Evolutionary conservation across 495 filamentous ascomycete genomes (phyloP).

Genomic region (Podospora tetraspora): DNA sequence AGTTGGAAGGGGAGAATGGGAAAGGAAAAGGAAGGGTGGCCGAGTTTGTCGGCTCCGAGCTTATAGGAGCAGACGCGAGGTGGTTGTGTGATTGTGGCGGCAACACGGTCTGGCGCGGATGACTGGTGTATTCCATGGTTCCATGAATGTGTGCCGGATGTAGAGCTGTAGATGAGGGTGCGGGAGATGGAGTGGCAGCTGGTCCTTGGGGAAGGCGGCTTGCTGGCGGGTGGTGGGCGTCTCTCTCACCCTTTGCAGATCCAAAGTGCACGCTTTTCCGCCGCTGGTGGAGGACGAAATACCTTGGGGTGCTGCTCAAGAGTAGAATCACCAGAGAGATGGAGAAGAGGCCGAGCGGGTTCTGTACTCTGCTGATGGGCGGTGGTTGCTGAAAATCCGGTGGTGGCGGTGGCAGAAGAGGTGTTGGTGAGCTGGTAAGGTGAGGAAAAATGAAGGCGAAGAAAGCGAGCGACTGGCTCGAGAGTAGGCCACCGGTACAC

Average conservation of each 20-base stretch:
- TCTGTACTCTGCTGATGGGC: neutral
- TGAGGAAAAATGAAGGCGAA: neutral
- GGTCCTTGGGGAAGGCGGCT: neutral
- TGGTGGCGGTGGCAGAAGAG: neutral
- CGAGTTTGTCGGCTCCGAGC: constrained; percentile 8
- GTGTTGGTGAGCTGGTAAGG: neutral
- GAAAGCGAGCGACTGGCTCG: neutral
- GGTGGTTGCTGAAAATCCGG: neutral
- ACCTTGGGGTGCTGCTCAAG: neutral
- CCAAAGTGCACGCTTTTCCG: neutral
- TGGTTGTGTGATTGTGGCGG: constrained; percentile 6
- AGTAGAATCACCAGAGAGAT: neutral
- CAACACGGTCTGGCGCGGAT: constrained; percentile 25
- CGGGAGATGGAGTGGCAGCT: neutral
- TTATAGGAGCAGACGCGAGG: neutral
- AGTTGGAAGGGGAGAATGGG: neutral
- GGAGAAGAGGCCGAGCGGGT: neutral
- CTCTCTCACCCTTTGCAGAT: neutral
- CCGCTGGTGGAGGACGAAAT: neutral
- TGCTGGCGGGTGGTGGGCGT: neutral
- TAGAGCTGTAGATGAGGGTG: neutral
- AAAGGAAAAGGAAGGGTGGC: constrained; percentile 1
- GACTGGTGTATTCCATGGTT: constrained; percentile 21
- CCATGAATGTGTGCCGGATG: constrained; percentile 24
- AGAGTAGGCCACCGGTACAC: neutral